These are phyloP conservation scores for Exutisphaerella laricina DNA, from an alignment of 2,329 filamentous ascomycete genomes.

Conservation along the genomic window DNA sequence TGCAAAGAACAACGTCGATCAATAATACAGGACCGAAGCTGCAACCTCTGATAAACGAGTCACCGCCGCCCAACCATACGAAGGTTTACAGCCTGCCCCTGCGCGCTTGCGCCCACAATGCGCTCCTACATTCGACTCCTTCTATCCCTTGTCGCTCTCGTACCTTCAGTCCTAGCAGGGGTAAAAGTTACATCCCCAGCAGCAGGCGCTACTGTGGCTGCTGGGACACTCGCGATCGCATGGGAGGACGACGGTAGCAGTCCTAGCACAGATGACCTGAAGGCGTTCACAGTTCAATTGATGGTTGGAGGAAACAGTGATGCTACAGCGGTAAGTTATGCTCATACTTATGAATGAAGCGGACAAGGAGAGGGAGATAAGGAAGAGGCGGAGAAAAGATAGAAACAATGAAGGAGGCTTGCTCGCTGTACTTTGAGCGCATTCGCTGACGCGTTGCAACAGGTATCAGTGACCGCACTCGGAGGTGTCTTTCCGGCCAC, in stretches of 20 bases:
- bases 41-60: no score
- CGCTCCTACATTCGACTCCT: slow-evolving; percentile 7
- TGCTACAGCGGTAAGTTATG: slow-evolving; percentile 42
- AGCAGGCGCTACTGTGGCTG: slow-evolving; percentile 47
- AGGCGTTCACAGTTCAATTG: slow-evolving; percentile 54
- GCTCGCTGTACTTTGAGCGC: no score
- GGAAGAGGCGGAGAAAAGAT: no score
- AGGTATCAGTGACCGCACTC: not conserved
- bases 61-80: no score
- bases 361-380: no score
- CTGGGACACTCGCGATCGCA: slow-evolving; percentile 48
- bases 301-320: slow-evolving; percentile 55
- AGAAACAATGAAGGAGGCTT: not conserved
- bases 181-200: slow-evolving; percentile 51
- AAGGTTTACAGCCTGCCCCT: no score
- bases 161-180: slow-evolving; percentile 42
- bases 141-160: slow-evolving; percentile 1
- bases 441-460: no score
- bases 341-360: no score
- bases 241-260: slow-evolving; percentile 53
- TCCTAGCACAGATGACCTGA: slow-evolving; percentile 47
- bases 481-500: not conserved
- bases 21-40: no score
- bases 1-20: no score
- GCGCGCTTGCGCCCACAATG: slow-evolving; percentile 7